Percentiles rank a stretch among this genome's conserved stretches.
These are phyloP conservation scores for Sporisorium iseilematis-ciliati DNA, from an alignment of 1,284 basidiomycete species.

Conservation along the genomic window DNA sequence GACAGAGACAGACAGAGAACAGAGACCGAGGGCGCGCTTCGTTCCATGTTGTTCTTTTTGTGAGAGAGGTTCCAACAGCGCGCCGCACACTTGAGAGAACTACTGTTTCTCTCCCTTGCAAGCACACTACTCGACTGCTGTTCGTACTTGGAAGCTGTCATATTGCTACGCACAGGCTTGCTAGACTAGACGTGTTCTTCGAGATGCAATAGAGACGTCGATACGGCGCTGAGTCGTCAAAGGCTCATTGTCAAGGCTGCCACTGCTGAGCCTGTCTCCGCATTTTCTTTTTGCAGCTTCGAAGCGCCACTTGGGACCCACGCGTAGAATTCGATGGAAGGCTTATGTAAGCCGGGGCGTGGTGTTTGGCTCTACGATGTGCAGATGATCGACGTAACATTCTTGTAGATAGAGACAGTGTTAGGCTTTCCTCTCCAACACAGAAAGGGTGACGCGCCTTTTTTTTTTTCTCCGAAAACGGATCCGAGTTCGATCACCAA, in stretches of 20 bases:
- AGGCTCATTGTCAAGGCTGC: neutral
- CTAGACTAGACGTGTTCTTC: too few species aligned
- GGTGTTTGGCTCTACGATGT: too few species aligned
- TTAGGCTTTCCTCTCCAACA: neutral
- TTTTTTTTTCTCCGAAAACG: slow-evolving; percentile 10
- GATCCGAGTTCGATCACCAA: slow-evolving; percentile 49
- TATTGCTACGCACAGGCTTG: too few species aligned
- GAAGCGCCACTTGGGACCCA: too few species aligned
- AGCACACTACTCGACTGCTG: too few species aligned
- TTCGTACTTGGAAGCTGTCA: too few species aligned
- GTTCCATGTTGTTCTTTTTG: slow-evolving; percentile 36
- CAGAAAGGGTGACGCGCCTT: slow-evolving; percentile 7
- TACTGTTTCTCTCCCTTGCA: too few species aligned
- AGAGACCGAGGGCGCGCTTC: slow-evolving; percentile 9
- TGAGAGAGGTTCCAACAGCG: neutral
- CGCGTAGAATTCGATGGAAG: slow-evolving; percentile 50
- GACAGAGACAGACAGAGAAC: neutral
- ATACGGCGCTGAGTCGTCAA: neutral
- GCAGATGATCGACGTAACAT: slow-evolving; percentile 11
- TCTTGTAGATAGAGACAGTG: neutral
- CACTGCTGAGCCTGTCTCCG: neutral
- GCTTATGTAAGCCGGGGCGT: slow-evolving; percentile 45
- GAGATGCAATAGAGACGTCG: neutral
- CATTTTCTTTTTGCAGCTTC: neutral
- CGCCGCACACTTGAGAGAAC: neutral